Conservation (phyloP, 2,329 filamentous ascomycete species). For the Akanthomyces uredinophilus region DNA sequence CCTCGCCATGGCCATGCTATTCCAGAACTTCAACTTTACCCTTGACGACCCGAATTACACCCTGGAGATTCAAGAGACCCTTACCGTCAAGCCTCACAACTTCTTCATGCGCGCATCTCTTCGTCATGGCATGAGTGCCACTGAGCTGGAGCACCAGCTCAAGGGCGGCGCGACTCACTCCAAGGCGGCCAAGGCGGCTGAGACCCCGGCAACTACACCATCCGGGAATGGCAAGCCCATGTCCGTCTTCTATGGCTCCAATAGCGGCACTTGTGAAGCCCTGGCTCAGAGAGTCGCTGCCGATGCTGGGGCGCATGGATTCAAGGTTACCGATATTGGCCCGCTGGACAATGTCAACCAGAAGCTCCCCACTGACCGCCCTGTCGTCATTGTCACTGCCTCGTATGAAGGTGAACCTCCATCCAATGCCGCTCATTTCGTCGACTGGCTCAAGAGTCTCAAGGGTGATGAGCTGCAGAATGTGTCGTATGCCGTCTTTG, state of each 20-base stretch:
- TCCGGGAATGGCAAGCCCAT: constrained; percentile 38
- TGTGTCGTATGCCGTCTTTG: constrained; percentile 64
- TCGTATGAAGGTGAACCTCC: constrained; percentile 71
- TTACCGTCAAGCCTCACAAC: constrained; percentile 60
- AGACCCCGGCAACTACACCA: neutral
- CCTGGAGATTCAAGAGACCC: constrained; percentile 48
- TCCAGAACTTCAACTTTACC: constrained; percentile 68
- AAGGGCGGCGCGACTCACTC: constrained; percentile 23
- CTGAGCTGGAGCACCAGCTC: constrained; percentile 42
- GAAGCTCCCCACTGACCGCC: constrained; percentile 53
- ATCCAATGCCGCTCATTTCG: constrained; percentile 66
- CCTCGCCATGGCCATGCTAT: constrained; percentile 55
- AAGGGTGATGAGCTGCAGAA: constrained; percentile 47
- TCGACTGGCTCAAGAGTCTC: constrained; percentile 57
- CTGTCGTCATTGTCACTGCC: constrained; percentile 62
- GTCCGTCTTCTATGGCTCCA: constrained; percentile 68
- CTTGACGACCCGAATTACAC: constrained; percentile 57
- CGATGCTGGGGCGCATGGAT: constrained; percentile 56
- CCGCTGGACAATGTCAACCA: constrained; percentile 58
- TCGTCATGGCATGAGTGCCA: constrained; percentile 42
- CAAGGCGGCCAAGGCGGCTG: constrained; percentile 18
- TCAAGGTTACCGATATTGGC: constrained; percentile 46
- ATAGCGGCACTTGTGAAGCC: constrained; percentile 69
- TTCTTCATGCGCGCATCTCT: constrained; percentile 58
- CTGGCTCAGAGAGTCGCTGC: constrained; percentile 59